A percentile compares a stretch with the other conserved stretches of the same genome.
phyloP scores from a whole-genome alignment of 2,329 filamentous ascomycete genomes.

The Graphium sp. region DNA sequence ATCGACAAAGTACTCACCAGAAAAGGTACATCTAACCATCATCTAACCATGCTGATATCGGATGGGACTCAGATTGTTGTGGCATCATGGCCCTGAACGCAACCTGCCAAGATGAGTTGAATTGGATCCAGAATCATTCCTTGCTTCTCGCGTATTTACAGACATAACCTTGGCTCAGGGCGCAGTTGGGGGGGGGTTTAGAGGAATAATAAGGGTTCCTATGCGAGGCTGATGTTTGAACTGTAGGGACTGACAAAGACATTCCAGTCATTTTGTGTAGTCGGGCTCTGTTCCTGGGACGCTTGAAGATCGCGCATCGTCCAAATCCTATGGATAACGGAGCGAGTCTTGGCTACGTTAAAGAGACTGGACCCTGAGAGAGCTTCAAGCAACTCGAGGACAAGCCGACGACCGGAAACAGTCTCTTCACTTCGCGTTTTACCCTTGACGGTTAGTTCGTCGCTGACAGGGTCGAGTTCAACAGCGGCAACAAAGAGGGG shows the following conservation, averaged over 20 bases:
- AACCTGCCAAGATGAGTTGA: no score
- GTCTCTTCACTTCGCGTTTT: slow-evolving; percentile 11
- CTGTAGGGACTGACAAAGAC: slow-evolving; percentile 12
- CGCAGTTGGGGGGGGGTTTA: no score
- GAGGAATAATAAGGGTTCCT: no score
- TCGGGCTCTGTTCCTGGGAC: slow-evolving; percentile 1
- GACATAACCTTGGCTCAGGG: no score
- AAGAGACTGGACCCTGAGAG: slow-evolving; percentile 21
- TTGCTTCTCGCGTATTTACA: no score
- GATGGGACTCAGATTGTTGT: no score
- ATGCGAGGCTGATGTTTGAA: slow-evolving; percentile 10
- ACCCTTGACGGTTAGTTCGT: slow-evolving; percentile 14
- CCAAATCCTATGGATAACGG: slow-evolving; percentile 29
- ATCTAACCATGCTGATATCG: no score
- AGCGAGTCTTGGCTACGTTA: slow-evolving; percentile 23
- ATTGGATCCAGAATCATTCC: no score
- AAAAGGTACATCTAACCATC: no score
- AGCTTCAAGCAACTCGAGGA: slow-evolving; percentile 19
- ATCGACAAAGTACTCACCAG: no score
- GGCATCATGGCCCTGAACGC: no score
- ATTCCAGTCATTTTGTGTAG: slow-evolving; percentile 10
- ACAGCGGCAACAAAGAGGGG: slow-evolving; percentile 24
- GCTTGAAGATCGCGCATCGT: slow-evolving; percentile 18
- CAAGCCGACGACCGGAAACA: slow-evolving; percentile 12
- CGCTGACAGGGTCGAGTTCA: slow-evolving; percentile 16